Evolutionary conservation across 225 moss, liverwort and hornwort species (phyloP).

Genomic region (Antitrichia curtipendula): DNA sequence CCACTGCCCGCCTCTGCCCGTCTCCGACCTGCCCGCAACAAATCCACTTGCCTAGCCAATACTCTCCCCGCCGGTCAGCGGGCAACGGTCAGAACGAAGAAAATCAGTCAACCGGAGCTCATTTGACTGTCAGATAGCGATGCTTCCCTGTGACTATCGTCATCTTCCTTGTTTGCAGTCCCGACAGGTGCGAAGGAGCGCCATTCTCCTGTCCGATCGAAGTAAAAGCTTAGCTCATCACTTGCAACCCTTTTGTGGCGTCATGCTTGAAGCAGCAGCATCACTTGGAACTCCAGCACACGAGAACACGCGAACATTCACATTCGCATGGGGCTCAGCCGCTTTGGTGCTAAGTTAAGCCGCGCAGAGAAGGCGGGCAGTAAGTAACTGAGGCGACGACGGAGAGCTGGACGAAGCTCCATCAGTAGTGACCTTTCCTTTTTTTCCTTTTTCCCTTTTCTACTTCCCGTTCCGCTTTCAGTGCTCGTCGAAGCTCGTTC

Average conservation of each 20-base stretch:
- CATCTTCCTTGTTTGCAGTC: not conserved
- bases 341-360: not conserved
- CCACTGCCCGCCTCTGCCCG: not conserved
- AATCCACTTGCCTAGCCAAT: not conserved
- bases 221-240: not conserved
- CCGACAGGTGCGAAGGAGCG: not conserved
- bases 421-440: not conserved
- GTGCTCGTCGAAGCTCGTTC: not conserved
- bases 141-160: conserved; percentile 31
- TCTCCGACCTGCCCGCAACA: not conserved
- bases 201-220: not conserved
- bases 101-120: not conserved
- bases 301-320: not conserved
- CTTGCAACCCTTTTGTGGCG: not conserved
- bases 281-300: too few species aligned
- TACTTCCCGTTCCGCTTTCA: not conserved
- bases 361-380: not conserved
- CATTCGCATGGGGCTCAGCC: not conserved
- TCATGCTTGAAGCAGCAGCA: not conserved
- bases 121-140: conserved; percentile 21
- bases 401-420: not conserved
- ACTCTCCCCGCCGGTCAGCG: not conserved
- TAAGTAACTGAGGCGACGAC: not conserved
- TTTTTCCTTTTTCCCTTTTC: not conserved
- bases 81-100: not conserved